Conservation (phyloP, 164 flowering plant genomes). For the Berberis vulgaris region DNA sequence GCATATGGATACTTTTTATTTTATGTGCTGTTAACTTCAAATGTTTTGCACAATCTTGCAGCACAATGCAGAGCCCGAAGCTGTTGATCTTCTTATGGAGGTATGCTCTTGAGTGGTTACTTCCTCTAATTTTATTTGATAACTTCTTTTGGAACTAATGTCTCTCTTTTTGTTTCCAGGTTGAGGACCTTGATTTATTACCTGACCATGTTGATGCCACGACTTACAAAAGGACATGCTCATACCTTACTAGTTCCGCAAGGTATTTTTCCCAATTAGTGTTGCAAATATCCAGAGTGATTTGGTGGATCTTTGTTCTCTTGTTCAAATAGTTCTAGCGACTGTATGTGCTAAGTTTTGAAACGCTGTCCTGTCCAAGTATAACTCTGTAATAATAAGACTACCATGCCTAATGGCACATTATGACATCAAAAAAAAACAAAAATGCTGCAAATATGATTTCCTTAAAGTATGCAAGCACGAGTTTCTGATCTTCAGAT, state of each 20-base stretch:
- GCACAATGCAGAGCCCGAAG: conserved; percentile 99
- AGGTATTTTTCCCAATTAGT: conserved; percentile 29
- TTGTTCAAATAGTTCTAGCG: background rate
- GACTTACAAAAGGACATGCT: conserved; percentile 83
- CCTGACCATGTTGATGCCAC: conserved; percentile 71
- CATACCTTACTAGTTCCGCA: conserved; percentile 78
- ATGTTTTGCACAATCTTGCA: conserved; percentile 23
- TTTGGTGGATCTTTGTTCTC: background rate
- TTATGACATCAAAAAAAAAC: background rate
- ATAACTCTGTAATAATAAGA: background rate
- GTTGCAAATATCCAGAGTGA: background rate
- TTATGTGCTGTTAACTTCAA: background rate
- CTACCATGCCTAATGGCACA: background rate
- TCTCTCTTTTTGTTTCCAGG: conserved; percentile 29
- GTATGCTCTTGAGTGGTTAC: conserved; percentile 22
- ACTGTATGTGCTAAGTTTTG: background rate
- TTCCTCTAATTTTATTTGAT: conserved; percentile 1
- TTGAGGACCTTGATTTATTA: conserved; percentile 87
- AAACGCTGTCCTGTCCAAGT: background rate
- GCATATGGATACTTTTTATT: background rate
- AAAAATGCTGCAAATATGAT: no score
- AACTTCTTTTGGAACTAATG: background rate
- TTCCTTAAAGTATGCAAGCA: no score
- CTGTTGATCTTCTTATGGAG: conserved; percentile 97
- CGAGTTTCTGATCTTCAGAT: no score